Evolutionary conservation across 371 early-diverging fungal species (phyloP).

Genomic region (Mucor racemosus): DNA sequence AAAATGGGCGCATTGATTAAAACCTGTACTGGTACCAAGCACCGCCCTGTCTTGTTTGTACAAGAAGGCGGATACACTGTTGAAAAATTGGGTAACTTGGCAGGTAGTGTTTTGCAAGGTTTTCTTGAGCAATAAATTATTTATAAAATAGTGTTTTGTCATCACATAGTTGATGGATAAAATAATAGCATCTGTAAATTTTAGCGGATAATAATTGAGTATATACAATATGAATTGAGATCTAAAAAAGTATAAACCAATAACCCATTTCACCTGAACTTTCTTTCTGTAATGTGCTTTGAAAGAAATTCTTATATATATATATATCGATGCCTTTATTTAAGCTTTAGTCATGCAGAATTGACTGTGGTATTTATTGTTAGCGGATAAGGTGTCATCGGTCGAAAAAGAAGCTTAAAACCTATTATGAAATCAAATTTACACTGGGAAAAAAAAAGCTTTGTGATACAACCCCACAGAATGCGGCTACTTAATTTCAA

Average conservation of each 20-base stretch:
- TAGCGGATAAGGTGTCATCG: background rate
- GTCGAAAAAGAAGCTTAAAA: background rate
- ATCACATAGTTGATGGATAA: no score
- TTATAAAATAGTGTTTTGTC: no score
- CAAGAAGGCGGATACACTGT: conserved; percentile 78
- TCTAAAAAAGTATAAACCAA: background rate
- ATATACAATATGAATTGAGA: background rate
- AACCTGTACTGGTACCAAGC: conserved; percentile 24
- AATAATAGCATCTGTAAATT: background rate
- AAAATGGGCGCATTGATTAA: conserved; percentile 58
- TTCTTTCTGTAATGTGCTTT: background rate
- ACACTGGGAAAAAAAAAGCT: background rate
- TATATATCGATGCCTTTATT: background rate
- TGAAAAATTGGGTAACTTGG: conserved; percentile 63
- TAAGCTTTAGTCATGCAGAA: background rate
- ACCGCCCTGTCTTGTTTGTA: conserved; percentile 67
- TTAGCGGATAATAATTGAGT: background rate
- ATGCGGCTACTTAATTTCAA: background rate
- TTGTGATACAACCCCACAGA: background rate
- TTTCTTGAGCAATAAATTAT: conserved; percentile 28
- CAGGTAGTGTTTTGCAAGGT: conserved; percentile 62
- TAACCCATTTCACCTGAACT: no score
- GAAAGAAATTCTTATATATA: background rate
- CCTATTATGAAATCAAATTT: conserved; percentile 5
- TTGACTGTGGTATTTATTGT: background rate